These are phyloP conservation scores for Tulasnella sp. DNA, from an alignment of 768 basidiomycete species.

Conservation along the genomic window DNA sequence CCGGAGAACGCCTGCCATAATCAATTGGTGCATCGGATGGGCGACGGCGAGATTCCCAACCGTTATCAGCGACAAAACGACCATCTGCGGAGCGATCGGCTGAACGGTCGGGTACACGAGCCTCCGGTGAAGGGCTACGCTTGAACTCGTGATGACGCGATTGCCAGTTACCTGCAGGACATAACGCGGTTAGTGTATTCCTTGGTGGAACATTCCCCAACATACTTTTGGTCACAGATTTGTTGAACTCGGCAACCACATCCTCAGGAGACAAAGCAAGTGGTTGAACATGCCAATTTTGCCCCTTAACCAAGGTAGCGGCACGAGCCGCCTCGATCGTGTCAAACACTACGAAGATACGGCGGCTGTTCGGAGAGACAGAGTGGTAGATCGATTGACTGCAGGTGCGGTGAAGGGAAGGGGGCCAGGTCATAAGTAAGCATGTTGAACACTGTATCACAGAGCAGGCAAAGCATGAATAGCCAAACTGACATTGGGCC, in stretches of 20 bases:
- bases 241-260: slow-evolving; percentile 7
- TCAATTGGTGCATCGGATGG: background rate
- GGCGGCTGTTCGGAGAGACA: background rate
- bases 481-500: slow-evolving; percentile 12
- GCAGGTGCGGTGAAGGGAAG: background rate
- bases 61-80: slow-evolving; percentile 6
- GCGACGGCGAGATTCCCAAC: slow-evolving; percentile 9
- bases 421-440: background rate
- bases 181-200: background rate
- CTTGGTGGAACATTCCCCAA: background rate
- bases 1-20: background rate
- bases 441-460: background rate
- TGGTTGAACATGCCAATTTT: slow-evolving; percentile 2
- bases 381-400: slow-evolving; percentile 7
- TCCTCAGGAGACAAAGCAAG: background rate
- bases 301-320: slow-evolving; percentile 1
- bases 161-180: background rate
- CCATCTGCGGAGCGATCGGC: background rate
- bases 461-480: background rate
- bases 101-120: background rate
- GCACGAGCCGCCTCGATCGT: background rate
- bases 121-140: background rate
- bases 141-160: background rate
- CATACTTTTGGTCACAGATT: background rate
- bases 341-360: slow-evolving; percentile 13